phyloP scores from a whole-genome alignment of 805 yeast genomes.

The Candida succiphila region DNA sequence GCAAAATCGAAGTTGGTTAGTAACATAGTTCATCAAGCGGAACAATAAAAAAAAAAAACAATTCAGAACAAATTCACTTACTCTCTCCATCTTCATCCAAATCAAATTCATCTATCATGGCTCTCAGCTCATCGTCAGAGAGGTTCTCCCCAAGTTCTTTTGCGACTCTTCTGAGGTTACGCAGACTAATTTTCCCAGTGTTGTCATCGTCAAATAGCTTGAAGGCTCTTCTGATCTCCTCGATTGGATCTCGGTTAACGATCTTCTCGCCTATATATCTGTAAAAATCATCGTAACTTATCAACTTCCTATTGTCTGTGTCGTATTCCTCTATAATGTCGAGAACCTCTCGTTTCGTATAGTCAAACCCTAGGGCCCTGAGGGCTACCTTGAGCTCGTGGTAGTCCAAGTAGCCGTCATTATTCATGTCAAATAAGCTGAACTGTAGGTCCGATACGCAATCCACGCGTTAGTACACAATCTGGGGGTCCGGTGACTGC shows the following conservation, averaged over 20 bases:
- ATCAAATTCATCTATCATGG: conserved; percentile 98
- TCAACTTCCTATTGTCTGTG: conserved; percentile 59
- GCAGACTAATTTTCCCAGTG: conserved; percentile 76
- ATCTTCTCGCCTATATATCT: conserved; percentile 74
- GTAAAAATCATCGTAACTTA: conserved; percentile 75
- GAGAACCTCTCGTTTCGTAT: conserved; percentile 64
- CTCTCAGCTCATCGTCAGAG: conserved; percentile 85
- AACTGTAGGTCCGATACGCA: conserved; percentile 40
- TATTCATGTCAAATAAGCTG: conserved; percentile 82
- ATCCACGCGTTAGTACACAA: no score
- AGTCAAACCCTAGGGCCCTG: conserved; percentile 86
- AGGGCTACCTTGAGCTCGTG: conserved; percentile 93
- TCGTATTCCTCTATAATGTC: conserved; percentile 75
- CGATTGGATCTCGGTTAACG: conserved; percentile 83
- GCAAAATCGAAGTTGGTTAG: neutral
- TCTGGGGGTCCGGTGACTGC: neutral
- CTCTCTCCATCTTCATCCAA: conserved; percentile 92
- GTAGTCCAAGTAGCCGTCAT: conserved; percentile 82
- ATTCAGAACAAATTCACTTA: conserved; percentile 22
- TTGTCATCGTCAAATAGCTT: conserved; percentile 78
- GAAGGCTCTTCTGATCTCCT: conserved; percentile 87
- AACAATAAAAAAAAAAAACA: neutral
- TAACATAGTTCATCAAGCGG: conserved; percentile 19
- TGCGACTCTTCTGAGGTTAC: conserved; percentile 81
- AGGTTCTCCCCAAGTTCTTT: conserved; percentile 87